Conservation (phyloP, 495 filamentous ascomycete species). For the Aspergillus indologenus region DNA sequence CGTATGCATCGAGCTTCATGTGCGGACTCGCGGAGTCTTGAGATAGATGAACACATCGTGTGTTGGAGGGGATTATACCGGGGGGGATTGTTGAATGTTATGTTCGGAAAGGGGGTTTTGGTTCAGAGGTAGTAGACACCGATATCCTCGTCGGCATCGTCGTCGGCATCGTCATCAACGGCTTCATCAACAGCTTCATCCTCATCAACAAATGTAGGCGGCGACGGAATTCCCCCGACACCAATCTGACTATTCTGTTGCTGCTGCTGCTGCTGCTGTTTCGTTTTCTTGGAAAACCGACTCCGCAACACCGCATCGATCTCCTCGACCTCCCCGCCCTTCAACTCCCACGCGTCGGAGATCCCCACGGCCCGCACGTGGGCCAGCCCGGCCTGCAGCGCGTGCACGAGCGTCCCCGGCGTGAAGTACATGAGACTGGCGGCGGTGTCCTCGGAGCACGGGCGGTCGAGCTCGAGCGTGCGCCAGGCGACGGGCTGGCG, state of each 20-base stretch:
- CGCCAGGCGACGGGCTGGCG: constrained; percentile 18
- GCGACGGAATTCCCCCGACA: background rate
- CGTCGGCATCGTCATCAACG: background rate
- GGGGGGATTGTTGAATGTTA: too few species aligned
- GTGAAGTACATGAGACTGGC: constrained; percentile 18
- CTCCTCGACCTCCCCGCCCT: constrained; percentile 24
- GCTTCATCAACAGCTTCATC: too few species aligned
- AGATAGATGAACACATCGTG: too few species aligned
- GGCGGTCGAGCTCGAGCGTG: constrained; percentile 25
- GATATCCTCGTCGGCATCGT: background rate
- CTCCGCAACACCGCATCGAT: constrained; percentile 25
- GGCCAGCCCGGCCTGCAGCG: constrained; percentile 22
- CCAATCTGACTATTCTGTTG: background rate
- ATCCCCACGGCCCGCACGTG: constrained; percentile 27
- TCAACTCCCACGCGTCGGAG: constrained; percentile 18
- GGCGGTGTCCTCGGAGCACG: constrained; percentile 13
- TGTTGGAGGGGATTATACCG: too few species aligned
- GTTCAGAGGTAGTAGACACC: constrained; percentile 23
- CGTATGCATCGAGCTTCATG: too few species aligned
- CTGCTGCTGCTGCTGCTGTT: background rate
- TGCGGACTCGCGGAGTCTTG: too few species aligned
- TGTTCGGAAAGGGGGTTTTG: background rate
- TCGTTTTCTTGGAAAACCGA: constrained; percentile 8
- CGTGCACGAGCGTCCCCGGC: constrained; percentile 18
- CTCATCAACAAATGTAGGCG: background rate